Conservation (phyloP, 768 basidiomycete species). For the Piloderma croceum region DNA sequence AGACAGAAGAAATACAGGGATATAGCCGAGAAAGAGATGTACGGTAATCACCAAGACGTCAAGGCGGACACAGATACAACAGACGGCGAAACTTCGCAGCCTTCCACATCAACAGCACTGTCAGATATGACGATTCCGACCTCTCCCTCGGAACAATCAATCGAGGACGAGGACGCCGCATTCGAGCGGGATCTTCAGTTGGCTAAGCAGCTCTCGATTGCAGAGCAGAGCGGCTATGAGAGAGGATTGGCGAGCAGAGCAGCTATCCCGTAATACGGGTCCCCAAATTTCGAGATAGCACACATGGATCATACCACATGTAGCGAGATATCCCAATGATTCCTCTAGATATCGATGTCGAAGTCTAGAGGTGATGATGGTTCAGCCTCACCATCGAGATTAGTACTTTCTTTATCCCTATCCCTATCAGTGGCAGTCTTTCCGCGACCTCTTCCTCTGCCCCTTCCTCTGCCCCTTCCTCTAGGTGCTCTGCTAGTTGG, state of each 20-base stretch:
- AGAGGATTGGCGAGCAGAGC: not conserved
- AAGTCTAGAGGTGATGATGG: constrained; percentile 33
- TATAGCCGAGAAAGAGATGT: constrained; percentile 27
- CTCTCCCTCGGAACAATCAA: not conserved
- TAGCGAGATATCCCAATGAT: too few relatives aligned
- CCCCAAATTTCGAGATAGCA: too few relatives aligned
- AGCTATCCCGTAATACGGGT: not conserved
- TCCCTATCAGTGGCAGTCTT: constrained; percentile 25
- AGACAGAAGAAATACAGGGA: constrained; percentile 31
- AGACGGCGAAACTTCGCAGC: not conserved
- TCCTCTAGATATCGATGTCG: constrained; percentile 31
- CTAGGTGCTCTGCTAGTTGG: constrained; percentile 25
- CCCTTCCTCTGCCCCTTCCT: constrained; percentile 24
- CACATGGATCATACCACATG: too few relatives aligned
- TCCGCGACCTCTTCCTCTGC: constrained; percentile 19
- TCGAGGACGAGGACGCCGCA: constrained; percentile 12
- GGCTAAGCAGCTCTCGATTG: constrained; percentile 31
- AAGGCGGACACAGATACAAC: constrained; percentile 3
- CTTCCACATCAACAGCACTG: constrained; percentile 2
- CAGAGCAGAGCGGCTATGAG: constrained; percentile 21
- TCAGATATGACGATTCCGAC: not conserved
- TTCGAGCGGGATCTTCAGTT: constrained; percentile 25
- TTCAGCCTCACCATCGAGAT: constrained; percentile 27
- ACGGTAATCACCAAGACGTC: constrained; percentile 11
- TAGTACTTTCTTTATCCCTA: constrained; percentile 26